phyloP scores from a whole-genome alignment of 345 rosid genomes.

The Kernera saxatilis region DNA sequence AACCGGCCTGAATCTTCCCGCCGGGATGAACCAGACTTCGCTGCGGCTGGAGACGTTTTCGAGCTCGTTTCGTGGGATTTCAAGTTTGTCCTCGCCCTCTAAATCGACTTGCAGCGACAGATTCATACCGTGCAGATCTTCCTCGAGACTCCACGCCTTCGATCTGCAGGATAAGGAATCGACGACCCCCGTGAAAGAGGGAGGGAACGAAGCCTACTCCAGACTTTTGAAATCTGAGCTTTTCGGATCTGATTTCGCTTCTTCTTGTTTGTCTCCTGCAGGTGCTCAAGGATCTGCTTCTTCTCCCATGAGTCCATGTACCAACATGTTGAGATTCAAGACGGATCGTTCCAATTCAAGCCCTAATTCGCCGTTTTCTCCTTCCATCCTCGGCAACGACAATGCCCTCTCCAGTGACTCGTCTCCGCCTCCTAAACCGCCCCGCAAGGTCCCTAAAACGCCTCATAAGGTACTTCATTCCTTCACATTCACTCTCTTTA shows the following conservation, averaged over 20 bases:
- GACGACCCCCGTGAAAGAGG: conserved; percentile 70
- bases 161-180: conserved; percentile 73
- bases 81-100: conserved; percentile 74
- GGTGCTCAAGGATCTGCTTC: conserved; percentile 47
- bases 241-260: conserved; percentile 87
- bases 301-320: conserved; percentile 70
- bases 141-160: conserved; percentile 82
- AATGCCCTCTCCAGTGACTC: conserved; percentile 54
- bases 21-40: conserved; percentile 76
- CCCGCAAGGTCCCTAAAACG: conserved; percentile 91
- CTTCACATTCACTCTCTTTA: not conserved
- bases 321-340: conserved; percentile 83
- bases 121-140: conserved; percentile 95
- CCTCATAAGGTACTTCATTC: conserved; percentile 68
- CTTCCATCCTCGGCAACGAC: conserved; percentile 68
- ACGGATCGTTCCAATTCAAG: conserved; percentile 58
- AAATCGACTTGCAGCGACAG: conserved; percentile 80
- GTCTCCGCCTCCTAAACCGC: conserved; percentile 80
- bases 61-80: conserved; percentile 55
- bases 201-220: conserved; percentile 75
- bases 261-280: conserved; percentile 65
- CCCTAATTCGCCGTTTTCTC: conserved; percentile 77
- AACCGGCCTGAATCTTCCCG: conserved; percentile 79
- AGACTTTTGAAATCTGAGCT: conserved; percentile 80
- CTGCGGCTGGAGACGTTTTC: conserved; percentile 57